These are phyloP conservation scores for Eimeria sp. DNA, from an alignment of 169 alveolate genomes.

Conservation along the genomic window DNA sequence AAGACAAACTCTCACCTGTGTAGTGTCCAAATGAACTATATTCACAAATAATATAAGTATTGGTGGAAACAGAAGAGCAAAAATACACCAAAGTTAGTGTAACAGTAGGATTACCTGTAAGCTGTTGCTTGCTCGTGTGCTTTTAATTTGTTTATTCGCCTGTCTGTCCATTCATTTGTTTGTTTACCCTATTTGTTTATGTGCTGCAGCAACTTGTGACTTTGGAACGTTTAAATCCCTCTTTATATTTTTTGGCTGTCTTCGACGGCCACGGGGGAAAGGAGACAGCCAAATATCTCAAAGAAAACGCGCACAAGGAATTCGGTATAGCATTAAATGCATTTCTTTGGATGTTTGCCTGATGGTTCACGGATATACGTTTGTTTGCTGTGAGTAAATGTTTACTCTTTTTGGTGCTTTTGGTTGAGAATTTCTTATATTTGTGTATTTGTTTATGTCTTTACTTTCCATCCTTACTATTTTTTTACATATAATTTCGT, in stretches of 20 bases:
- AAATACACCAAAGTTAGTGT: too few relatives aligned
- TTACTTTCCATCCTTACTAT: too few relatives aligned
- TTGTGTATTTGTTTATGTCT: not conserved
- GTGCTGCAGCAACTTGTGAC: not conserved
- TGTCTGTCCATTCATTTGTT: too few relatives aligned
- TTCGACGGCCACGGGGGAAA: constrained; percentile 46
- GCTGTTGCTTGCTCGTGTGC: too few relatives aligned
- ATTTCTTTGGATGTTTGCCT: not conserved
- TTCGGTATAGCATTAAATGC: not conserved
- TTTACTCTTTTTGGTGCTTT: not conserved
- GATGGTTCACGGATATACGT: not conserved
- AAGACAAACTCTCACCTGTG: too few relatives aligned
- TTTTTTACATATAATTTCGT: too few relatives aligned
- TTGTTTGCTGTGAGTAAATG: not conserved
- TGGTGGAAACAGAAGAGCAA: too few relatives aligned
- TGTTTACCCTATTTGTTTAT: too few relatives aligned
- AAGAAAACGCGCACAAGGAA: not conserved
- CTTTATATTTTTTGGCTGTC: not conserved
- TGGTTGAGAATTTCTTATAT: not conserved
- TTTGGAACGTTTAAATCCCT: not conserved
- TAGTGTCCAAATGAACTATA: too few relatives aligned
- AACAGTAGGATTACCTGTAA: too few relatives aligned
- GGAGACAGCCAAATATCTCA: not conserved
- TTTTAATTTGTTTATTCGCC: too few relatives aligned
- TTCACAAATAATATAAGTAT: too few relatives aligned